phyloP scores from a whole-genome alignment of 495 filamentous ascomycete species.

The Podospora bellae-mahoneyi region DNA sequence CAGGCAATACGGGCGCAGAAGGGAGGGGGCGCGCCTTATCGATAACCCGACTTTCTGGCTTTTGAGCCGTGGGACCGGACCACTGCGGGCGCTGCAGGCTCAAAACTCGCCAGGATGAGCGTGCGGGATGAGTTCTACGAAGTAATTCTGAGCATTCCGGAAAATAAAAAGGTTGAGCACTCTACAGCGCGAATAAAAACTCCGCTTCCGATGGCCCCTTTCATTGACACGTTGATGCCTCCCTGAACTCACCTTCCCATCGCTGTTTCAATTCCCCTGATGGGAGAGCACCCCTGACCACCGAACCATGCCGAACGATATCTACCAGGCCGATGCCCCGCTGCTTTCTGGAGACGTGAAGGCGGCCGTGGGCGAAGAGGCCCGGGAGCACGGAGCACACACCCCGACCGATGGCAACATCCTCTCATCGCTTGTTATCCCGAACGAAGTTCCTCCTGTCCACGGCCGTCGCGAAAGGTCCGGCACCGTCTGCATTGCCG shows the following conservation, averaged over 20 bases:
- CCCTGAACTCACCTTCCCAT: constrained; percentile 19
- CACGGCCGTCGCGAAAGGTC: constrained; percentile 11
- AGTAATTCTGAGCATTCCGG: constrained; percentile 40
- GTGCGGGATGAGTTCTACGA: constrained; percentile 39
- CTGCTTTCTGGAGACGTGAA: constrained; percentile 3
- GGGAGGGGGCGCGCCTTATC: constrained; percentile 21
- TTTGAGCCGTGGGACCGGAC: constrained; percentile 13
- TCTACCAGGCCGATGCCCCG: constrained; percentile 32
- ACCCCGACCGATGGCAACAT: not conserved
- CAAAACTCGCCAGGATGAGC: constrained; percentile 16
- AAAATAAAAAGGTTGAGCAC: constrained; percentile 26
- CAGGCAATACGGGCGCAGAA: not conserved
- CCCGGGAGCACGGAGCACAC: constrained; percentile 2
- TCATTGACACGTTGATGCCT: constrained; percentile 23
- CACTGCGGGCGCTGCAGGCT: constrained; percentile 11
- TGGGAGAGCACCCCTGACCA: constrained; percentile 1
- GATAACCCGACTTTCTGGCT: constrained; percentile 18
- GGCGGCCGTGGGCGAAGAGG: constrained; percentile 10
- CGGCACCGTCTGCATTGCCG: constrained; percentile 45
- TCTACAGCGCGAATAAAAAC: constrained; percentile 17
- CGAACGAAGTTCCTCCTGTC: not conserved
- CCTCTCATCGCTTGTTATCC: not conserved
- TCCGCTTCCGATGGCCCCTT: constrained; percentile 19
- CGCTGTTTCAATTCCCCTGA: constrained; percentile 1
- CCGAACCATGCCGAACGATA: constrained; percentile 29